Evolutionary conservation across 768 basidiomycete species (phyloP), one percentile per base, ranked within the genome.

Genomic region (Naganishia antarctica): DNA sequence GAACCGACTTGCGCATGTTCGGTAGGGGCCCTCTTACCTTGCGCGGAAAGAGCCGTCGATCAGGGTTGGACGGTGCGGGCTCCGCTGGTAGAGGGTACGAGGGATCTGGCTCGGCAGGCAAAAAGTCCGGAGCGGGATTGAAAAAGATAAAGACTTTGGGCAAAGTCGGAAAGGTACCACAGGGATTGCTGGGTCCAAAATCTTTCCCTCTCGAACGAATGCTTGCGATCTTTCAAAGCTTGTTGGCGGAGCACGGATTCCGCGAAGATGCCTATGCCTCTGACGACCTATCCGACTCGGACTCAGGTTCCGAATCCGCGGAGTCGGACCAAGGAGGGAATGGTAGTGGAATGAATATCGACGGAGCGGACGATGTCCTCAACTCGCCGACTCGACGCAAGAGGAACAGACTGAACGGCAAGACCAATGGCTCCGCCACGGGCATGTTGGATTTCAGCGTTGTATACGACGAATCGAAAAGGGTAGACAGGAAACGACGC

Each of bases 1-100:
- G 85, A 71, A 86, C 85, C 9, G 91, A 93, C 76, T 37, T 90
- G 67, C 81, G 88, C 40, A 86, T 94, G 83, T 90, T 96, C 76
- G 87, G 88, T 4, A 75, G 91, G 15, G 87, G 85, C 0, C 64
- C 83, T 28, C 86, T 87, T 60, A 88, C 88, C 73, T 40, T 44
- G 9, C 47, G 50, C 23, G 62, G 49, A 18, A 53, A 44, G 43
- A 43, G 21, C 15, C 29, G 59, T 6, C 25, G 51, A 9, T 21
- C 43, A 2, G 53, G 63, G 41, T 11, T 51, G 82, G 70, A 80
- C 81, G n/a, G n/a, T n/a, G n/a, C n/a, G n/a, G 67, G 77, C 79
- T 65, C 65, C 66, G 51, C 67, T 64, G 65, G 74, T 68, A 13
- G 70, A 71, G 34, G 77, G 70, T 37, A 71, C 66, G 23, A 66